Conservation (phyloP, 345 rosid species). For the Eucalyptus guilfoylei region DNA sequence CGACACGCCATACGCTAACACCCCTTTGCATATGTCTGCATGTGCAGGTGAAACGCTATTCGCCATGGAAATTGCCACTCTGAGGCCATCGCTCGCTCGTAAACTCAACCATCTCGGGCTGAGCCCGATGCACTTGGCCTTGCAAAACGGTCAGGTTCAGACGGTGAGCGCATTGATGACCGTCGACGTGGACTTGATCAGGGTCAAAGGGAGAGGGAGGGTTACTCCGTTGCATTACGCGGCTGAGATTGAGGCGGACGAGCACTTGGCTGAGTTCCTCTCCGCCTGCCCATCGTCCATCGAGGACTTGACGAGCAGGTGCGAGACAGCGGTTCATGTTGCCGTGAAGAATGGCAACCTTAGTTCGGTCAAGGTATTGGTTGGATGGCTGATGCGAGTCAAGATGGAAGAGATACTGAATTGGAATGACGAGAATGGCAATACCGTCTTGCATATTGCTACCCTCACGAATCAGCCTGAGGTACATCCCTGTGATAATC, state of each 20-base stretch:
- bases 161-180: not conserved
- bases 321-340: slow-evolving; percentile 4
- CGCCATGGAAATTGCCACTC: not conserved
- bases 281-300: not conserved
- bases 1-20: not conserved
- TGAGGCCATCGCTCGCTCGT: slow-evolving; percentile 1
- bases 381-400: not conserved
- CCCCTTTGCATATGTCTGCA: slow-evolving; percentile 18
- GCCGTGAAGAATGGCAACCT: not conserved
- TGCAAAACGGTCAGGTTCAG: not conserved
- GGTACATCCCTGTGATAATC: rapidly evolving
- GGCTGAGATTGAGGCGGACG: not conserved
- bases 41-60: slow-evolving; percentile 6
- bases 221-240: slow-evolving; percentile 8
- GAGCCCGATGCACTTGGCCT: slow-evolving; percentile 7
- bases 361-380: not conserved
- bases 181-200: not conserved
- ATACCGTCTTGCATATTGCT: not conserved
- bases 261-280: slow-evolving; percentile 1
- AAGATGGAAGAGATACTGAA: not conserved
- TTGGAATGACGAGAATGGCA: not conserved
- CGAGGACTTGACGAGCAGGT: not conserved
- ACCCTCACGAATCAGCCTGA: not conserved
- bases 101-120: not conserved
- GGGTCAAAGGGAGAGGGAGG: not conserved